Evolutionary conservation across 106 monocot genomes (phyloP), one percentile per base, ranked within the genome.

Genomic region (Alisma plantagoaquatica): DNA sequence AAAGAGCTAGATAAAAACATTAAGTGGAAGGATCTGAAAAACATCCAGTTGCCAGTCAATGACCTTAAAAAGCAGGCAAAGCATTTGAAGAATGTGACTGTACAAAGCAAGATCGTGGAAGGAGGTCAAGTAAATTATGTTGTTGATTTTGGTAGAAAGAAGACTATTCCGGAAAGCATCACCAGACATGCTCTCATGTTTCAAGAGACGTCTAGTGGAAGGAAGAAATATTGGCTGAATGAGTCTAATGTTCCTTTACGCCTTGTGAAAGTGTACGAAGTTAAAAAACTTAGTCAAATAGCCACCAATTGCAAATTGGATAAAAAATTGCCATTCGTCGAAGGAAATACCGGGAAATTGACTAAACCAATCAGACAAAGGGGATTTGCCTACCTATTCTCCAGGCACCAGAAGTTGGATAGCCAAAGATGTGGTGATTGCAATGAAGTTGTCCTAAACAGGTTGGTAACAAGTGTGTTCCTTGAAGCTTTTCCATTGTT

Each of bases 141-240:
- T 8, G 75, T 98, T 67, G 90, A 98, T 78, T 85, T 89, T 82
- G 85, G 98, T 12, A 98, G 77, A 53, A 74, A 65, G 60, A 79
- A 79, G 57, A 67, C 35, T 25, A 64, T 98, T 56, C 98, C 98
- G 23, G 62, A 85, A 23, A 49, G 69, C 61, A 74, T 98, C 54
- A 77, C 60, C 8, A 85, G 70, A 72, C 62, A 90, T 66, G 98
- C 90, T 25, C 65, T 67, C 18, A 85, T 75, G 43, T 41, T 68
- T 65, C 81, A 85, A 56, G 90, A 89, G 44, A 64, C 80, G 25
- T 70, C 78, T 42, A 72, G 42, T 66, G 84, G 67, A 29, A 70
- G 79, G 44, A 85, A 75, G 46, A 78, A 81, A 57, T 98, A 76
- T 63, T 98, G 98, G 98, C 46, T 98, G 43, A 67, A 61, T 67